A percentile compares a stretch with the other conserved stretches of the same genome.
phyloP scores from a whole-genome alignment of 305 asterid species.

The Solanum hybrid region DNA sequence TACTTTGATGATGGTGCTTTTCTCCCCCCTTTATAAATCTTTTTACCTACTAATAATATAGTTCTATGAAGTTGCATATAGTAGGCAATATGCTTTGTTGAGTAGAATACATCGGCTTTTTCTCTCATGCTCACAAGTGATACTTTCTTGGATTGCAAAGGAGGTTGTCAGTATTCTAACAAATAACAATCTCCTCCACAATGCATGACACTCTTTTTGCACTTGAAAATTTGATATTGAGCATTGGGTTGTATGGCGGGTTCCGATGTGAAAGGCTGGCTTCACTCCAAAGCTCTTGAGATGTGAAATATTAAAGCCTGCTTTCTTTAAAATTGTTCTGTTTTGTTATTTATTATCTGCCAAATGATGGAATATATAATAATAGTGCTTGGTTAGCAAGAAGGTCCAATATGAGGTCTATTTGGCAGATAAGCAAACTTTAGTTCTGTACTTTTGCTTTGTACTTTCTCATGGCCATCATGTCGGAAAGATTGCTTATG shows the following conservation, averaged over 20 bases:
- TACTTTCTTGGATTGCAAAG: neutral
- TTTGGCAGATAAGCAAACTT: neutral
- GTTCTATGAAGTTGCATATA: neutral
- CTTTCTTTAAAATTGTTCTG: neutral
- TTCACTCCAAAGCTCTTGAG: neutral
- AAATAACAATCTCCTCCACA: neutral
- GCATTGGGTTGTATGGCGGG: neutral
- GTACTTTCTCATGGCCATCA: neutral
- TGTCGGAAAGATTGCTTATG: neutral
- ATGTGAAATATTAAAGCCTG: neutral
- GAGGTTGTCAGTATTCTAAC: neutral
- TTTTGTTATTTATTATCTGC: neutral
- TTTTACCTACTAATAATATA: neutral
- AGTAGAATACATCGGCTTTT: neutral
- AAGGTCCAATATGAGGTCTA: neutral
- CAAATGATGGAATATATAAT: neutral
- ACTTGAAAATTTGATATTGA: neutral
- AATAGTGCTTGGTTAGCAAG: neutral
- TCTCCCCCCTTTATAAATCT: neutral
- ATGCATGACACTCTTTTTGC: neutral
- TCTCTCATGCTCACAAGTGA: neutral
- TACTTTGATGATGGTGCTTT: neutral
- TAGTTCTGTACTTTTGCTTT: neutral
- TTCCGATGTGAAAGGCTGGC: neutral
- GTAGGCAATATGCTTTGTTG: neutral